Percentiles rank a stretch among this genome's conserved stretches.
Evolutionary conservation across 2,329 filamentous ascomycete species (phyloP).

Genomic region (Venturia carpophila): DNA sequence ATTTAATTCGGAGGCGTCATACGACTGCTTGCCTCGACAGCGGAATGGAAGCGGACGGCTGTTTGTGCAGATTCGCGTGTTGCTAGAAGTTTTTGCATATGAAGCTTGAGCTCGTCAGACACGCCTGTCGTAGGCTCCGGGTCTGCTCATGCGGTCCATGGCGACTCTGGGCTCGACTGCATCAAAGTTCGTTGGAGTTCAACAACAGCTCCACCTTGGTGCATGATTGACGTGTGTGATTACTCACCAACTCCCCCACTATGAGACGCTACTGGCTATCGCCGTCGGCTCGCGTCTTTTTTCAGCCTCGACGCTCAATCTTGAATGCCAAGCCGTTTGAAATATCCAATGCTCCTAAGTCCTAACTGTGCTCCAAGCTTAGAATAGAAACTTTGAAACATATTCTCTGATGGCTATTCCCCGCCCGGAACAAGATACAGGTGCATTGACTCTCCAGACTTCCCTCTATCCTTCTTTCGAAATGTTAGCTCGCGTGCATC

Average conservation of each 20-base stretch:
- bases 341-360: background rate
- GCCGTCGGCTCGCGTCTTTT: background rate
- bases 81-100: background rate
- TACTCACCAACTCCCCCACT: too few species aligned
- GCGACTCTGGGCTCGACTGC: background rate
- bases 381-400: background rate
- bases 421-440: background rate
- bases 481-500: background rate
- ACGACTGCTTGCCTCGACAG: background rate
- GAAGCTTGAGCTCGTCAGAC: background rate
- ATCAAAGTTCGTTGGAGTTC: background rate
- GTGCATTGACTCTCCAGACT: background rate
- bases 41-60: background rate
- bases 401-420: too few species aligned
- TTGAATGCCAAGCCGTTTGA: background rate
- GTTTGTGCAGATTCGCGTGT: slow-evolving; percentile 8
- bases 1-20: background rate
- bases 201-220: background rate
- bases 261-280: too few species aligned
- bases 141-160: background rate
- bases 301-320: background rate
- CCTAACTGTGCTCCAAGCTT: background rate
- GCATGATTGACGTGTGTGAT: too few species aligned
- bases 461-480: background rate
- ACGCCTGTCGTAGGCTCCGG: background rate